A percentile compares a stretch with the other conserved stretches of the same genome.
phyloP scores from a whole-genome alignment of 2,329 filamentous ascomycete genomes.

The Scorias spongiosa region DNA sequence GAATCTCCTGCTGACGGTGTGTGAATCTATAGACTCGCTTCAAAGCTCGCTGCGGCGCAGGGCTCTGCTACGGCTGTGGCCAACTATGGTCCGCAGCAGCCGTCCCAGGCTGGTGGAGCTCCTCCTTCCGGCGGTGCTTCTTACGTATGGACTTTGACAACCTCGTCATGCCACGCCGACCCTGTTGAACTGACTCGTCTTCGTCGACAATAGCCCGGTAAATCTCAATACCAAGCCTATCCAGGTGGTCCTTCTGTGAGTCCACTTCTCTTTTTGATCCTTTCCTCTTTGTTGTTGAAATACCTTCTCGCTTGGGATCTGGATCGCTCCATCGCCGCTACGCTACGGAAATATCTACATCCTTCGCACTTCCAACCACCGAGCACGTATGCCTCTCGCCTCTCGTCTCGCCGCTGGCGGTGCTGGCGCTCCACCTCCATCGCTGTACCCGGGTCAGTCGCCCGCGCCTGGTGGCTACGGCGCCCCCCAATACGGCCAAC shows the following conservation, averaged over 20 bases:
- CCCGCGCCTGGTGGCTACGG: conserved; percentile 14
- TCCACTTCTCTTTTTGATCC: conserved; percentile 5
- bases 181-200: too few relatives aligned
- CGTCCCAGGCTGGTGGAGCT: not conserved
- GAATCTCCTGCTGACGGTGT: too few relatives aligned
- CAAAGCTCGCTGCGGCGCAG: conserved; percentile 31
- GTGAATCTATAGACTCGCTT: conserved; percentile 17
- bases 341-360: not conserved
- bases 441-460: conserved; percentile 25
- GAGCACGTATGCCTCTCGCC: conserved; percentile 15
- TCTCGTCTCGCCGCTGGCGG: conserved; percentile 15
- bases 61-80: conserved; percentile 13
- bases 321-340: too few relatives aligned
- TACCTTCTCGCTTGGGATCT: too few relatives aligned
- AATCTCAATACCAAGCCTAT: conserved; percentile 4
- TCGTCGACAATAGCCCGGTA: conserved; percentile 1
- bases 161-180: not conserved
- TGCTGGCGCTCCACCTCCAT: conserved; percentile 19
- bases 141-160: conserved; percentile 15
- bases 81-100: conserved; percentile 11
- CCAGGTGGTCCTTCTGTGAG: conserved; percentile 16
- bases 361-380: not conserved
- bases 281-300: conserved; percentile 1
- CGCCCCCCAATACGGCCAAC: conserved; percentile 10
- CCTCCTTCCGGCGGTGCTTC: conserved; percentile 14